Percentiles rank a stretch among this genome's conserved stretches.
Evolutionary conservation across 2,329 filamentous ascomycete genomes (phyloP).

Genomic region (Fusarium abutilonis): DNA sequence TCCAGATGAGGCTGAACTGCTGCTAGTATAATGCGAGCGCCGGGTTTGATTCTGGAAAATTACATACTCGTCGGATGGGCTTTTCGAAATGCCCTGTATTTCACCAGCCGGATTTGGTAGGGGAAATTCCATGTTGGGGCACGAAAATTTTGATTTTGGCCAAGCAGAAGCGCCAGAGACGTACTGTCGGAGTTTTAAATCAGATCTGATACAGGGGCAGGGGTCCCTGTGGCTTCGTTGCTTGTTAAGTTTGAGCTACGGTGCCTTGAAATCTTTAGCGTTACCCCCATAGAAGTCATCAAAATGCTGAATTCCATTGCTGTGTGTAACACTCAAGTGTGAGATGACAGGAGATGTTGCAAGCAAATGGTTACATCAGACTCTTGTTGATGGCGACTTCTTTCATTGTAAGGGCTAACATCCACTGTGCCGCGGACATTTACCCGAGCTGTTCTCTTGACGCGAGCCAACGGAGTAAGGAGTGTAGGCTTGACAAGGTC

Average conservation of each 20-base stretch:
- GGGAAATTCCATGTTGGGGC: conserved; percentile 47
- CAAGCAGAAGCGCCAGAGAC: conserved; percentile 37
- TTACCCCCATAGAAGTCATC: not conserved
- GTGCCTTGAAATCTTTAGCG: conserved; percentile 18
- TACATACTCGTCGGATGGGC: conserved; percentile 29
- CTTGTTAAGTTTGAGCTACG: conserved; percentile 4
- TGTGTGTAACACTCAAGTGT: not conserved
- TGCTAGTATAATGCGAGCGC: conserved; percentile 22
- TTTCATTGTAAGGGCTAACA: conserved; percentile 1
- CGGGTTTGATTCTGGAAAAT: conserved; percentile 6
- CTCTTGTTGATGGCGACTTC: not conserved
- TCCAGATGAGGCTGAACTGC: conserved; percentile 15
- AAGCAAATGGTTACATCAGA: not conserved
- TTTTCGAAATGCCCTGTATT: conserved; percentile 29
- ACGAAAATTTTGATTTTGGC: conserved; percentile 45
- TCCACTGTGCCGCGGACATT: conserved; percentile 14
- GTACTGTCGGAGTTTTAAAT: conserved; percentile 18
- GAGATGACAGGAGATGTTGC: not conserved
- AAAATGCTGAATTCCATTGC: not conserved
- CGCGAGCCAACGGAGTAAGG: conserved; percentile 3
- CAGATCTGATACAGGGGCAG: conserved; percentile 40
- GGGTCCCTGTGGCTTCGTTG: conserved; percentile 18
- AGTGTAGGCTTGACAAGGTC: conserved; percentile 26
- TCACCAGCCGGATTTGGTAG: conserved; percentile 19
- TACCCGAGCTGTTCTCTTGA: conserved; percentile 7